These are phyloP conservation scores for Podospora pseudoanserina DNA, from an alignment of 495 filamentous ascomycete species.

Conservation along the genomic window DNA sequence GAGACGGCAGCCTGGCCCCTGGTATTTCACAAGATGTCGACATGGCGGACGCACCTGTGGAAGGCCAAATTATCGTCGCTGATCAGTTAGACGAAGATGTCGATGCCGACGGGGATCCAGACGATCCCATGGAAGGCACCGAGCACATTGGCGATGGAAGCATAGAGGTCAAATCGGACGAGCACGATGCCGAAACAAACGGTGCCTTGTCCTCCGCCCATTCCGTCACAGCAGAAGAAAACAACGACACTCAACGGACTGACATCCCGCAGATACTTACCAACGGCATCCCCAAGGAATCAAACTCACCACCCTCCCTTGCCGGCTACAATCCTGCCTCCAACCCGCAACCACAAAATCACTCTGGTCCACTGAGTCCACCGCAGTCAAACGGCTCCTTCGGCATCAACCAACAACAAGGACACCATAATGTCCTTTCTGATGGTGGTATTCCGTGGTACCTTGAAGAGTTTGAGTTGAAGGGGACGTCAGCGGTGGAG, in stretches of 20 bases:
- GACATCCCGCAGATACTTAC: constrained; percentile 16
- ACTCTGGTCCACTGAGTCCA: constrained; percentile 40
- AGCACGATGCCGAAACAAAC: constrained; percentile 34
- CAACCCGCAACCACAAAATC: constrained; percentile 11
- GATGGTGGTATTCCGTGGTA: constrained; percentile 87
- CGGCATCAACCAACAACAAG: constrained; percentile 29
- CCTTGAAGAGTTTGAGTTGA: constrained; percentile 72
- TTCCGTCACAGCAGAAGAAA: constrained; percentile 17
- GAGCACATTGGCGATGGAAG: constrained; percentile 27
- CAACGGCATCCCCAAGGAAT: constrained; percentile 32
- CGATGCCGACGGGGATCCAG: constrained; percentile 18
- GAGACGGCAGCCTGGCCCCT: constrained; percentile 25
- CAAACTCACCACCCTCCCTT: constrained; percentile 39
- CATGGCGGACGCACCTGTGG: constrained; percentile 45
- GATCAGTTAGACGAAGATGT: constrained; percentile 27
- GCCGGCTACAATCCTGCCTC: constrained; percentile 28
- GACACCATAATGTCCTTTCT: constrained; percentile 46
- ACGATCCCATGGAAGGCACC: constrained; percentile 26
- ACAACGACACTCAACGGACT: constrained; percentile 18
- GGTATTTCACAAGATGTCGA: constrained; percentile 39
- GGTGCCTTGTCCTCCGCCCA: constrained; percentile 29
- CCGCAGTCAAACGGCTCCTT: constrained; percentile 49
- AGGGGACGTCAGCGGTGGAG: constrained; percentile 64
- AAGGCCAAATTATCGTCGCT: constrained; percentile 42
- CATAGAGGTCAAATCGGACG: constrained; percentile 44